Evolutionary conservation across 2,329 filamentous ascomycete genomes (phyloP).

Genomic region (Colletotrichum plurivorum): DNA sequence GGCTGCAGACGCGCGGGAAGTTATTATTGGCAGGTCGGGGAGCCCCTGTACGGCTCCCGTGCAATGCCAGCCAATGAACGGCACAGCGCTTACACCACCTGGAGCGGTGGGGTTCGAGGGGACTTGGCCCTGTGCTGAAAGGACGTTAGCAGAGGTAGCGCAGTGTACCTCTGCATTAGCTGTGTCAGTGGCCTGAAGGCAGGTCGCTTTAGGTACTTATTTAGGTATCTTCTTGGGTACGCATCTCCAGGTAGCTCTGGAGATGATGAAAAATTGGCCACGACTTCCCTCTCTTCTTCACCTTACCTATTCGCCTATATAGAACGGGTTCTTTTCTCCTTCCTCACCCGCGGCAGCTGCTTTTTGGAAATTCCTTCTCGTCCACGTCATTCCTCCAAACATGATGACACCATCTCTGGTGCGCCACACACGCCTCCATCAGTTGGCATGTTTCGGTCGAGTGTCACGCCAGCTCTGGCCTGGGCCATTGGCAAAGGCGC

Average conservation of each 20-base stretch:
- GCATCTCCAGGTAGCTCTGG: neutral
- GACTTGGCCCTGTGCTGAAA: constrained; percentile 12
- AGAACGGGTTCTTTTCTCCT: too few relatives aligned
- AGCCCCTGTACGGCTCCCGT: constrained; percentile 23
- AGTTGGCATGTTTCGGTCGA: constrained; percentile 9
- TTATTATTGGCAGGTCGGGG: constrained; percentile 38
- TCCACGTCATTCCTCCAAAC: neutral
- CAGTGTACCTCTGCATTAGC: neutral
- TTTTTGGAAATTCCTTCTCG: too few relatives aligned
- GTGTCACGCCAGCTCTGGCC: neutral
- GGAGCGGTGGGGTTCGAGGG: constrained; percentile 16
- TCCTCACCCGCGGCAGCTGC: too few relatives aligned
- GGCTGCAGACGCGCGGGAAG: constrained; percentile 41
- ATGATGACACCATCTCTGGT: neutral
- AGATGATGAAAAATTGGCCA: too few relatives aligned
- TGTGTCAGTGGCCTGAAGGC: neutral
- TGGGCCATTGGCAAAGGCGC: neutral
- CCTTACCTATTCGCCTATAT: too few relatives aligned
- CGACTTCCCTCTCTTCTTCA: too few relatives aligned
- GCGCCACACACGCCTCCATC: constrained; percentile 1
- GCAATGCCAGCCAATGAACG: constrained; percentile 32
- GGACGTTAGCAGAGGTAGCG: neutral
- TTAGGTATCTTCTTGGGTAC: neutral
- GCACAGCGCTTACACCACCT: constrained; percentile 37
- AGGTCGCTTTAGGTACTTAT: neutral